Evolutionary conservation across 129 eudicot genomes (phyloP).

Genomic region (Ambrosia artemisiifolia): DNA sequence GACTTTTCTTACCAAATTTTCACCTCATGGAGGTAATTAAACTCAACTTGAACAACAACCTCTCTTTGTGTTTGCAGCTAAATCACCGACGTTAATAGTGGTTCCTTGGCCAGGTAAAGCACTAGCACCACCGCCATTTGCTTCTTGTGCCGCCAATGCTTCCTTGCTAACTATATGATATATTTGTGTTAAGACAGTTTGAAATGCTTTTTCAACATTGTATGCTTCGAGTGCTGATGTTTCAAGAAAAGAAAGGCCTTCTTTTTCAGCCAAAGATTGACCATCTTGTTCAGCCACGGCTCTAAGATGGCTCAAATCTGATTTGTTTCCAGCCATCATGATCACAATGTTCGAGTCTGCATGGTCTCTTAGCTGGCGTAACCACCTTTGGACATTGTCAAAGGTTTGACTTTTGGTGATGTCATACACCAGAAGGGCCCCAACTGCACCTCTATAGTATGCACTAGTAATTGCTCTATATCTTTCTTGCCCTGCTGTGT

Average conservation of each 20-base stretch:
- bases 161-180: conserved; percentile 74
- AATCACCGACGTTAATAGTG: conserved; percentile 52
- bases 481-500: conserved; percentile 83
- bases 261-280: too few relatives aligned
- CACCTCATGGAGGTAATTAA: conserved; percentile 5
- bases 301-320: conserved; percentile 67
- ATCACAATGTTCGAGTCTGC: conserved; percentile 30
- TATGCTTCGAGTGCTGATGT: conserved; percentile 54
- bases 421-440: conserved; percentile 49
- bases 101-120: conserved; percentile 70
- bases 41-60: conserved; percentile 62
- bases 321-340: conserved; percentile 74
- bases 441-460: conserved; percentile 34
- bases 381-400: conserved; percentile 74
- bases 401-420: conserved; percentile 72
- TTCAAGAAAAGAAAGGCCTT: conserved; percentile 37
- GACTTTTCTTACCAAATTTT: conserved; percentile 7
- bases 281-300: conserved; percentile 22
- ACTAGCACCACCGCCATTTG: conserved; percentile 26
- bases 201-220: conserved; percentile 69
- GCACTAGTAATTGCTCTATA: conserved; percentile 82
- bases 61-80: conserved; percentile 37
- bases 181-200: conserved; percentile 60
- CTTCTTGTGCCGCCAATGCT: conserved; percentile 72
- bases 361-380: conserved; percentile 71